Base-by-base conservation (phyloP, 257 asterid genomes). In the Euphrasia confusa region DNA sequence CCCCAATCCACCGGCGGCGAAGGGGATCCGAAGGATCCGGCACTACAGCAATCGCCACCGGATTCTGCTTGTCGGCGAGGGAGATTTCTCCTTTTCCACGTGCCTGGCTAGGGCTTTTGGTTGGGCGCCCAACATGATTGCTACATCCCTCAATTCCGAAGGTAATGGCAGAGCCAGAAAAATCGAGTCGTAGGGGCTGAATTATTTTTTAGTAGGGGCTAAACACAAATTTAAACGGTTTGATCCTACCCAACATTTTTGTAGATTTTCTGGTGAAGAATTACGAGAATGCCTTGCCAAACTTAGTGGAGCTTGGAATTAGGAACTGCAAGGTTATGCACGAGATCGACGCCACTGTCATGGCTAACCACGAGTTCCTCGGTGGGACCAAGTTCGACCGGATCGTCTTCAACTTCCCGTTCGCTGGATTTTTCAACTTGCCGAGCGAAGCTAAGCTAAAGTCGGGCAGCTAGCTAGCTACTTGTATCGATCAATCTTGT, bases 21-120 rank as follows among this genome's bases (percentile, higher is more conserved):
- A 61, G 12, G 73, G 30, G 47, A 63, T 9, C 11, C 24, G 58
- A 24, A 28, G 76, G 81, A 72, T 73, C 9, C 59, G 48, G 45
- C 78, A 77, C 40, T 77, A 77, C 63, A 69, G 71, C 17, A 69
- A 68, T 40, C 0, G 55, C 6, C 78, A 77, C 10, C 35, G 66
- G 45, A 77, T 77, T 35, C 21, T 77, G 44, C 64, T 78, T 11
- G 78, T 71, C 12, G 83, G 83, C 1, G 84, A 79, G 39, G 80
- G 84, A 1, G 74, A 75, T 60, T 79, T 79, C 54, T 79, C 83
- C 1, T 78, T 75, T 14, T 72, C 80, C 1, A 57, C 80, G 15
- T 37, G 70, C 33, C 44, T 79, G 54, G 78, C 76, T 0, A 4
- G 11, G 10, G 68, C 77, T 0, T 79, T 79, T 63, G 66, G 48